Evolutionary conservation across 768 basidiomycete genomes (phyloP).

Genomic region (Galerina marginata): DNA sequence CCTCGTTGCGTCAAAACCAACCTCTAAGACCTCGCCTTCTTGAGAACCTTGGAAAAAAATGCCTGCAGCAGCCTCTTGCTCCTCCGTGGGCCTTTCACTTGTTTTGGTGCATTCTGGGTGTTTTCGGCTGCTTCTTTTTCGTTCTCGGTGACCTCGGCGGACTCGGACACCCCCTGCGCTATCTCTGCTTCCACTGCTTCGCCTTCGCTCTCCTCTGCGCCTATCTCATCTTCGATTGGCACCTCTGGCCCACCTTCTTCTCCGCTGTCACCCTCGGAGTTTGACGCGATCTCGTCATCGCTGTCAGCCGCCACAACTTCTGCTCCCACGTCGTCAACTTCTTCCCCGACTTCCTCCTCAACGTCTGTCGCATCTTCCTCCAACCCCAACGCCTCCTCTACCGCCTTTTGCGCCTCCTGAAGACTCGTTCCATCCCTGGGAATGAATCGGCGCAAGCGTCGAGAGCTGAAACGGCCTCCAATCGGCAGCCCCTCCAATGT

Average conservation of each 20-base stretch:
- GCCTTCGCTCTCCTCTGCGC: neutral
- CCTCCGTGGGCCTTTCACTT: too few species aligned
- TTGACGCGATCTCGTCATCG: neutral
- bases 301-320: neutral
- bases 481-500: conserved; percentile 17
- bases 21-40: neutral
- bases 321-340: neutral
- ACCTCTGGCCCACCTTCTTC: neutral
- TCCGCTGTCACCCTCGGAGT: neutral
- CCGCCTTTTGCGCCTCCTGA: conserved; percentile 16
- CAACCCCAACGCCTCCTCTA: conserved; percentile 7
- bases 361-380: neutral
- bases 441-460: conserved; percentile 23
- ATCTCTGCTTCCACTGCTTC: neutral
- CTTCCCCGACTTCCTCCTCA: neutral
- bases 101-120: too few species aligned
- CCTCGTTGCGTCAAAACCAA: neutral
- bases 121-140: too few species aligned
- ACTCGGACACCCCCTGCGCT: too few species aligned
- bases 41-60: too few species aligned
- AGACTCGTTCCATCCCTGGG: conserved; percentile 27
- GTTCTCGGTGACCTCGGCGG: too few species aligned
- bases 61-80: too few species aligned
- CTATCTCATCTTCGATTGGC: neutral
- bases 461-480: conserved; percentile 15